phyloP scores from a whole-genome alignment of 2,329 filamentous ascomycete species.

The Trichophyton simii region DNA sequence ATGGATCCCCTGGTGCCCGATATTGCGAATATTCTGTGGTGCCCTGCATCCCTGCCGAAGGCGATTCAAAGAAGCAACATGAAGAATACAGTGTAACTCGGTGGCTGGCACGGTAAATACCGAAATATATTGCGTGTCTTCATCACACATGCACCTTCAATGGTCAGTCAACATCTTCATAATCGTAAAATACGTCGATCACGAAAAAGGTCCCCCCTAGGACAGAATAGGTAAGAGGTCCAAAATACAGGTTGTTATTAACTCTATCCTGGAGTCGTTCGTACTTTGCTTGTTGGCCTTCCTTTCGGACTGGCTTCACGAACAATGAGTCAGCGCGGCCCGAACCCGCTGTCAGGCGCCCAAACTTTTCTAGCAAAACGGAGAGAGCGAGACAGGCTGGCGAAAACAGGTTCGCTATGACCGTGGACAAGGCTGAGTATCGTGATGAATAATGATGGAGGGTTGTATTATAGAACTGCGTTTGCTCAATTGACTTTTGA shows the following conservation, averaged over 20 bases:
- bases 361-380: not conserved
- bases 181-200: too few relatives aligned
- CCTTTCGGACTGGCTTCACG: not conserved
- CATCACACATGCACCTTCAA: not conserved
- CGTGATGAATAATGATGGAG: not conserved
- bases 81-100: not conserved
- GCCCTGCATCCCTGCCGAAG: not conserved
- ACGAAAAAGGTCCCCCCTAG: too few relatives aligned
- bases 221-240: not conserved
- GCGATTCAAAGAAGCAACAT: not conserved
- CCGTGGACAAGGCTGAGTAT: too few relatives aligned
- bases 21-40: not conserved
- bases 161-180: too few relatives aligned
- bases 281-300: not conserved
- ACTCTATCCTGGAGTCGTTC: not conserved
- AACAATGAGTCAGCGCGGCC: not conserved
- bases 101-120: not conserved
- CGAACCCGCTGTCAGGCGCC: not conserved
- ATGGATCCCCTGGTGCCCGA: not conserved
- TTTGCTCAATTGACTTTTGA: not conserved
- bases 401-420: too few relatives aligned
- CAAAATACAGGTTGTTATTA: not conserved
- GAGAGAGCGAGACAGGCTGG: too few relatives aligned
- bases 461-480: not conserved
- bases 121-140: not conserved